Evolutionary conservation across 306 rosid genomes (phyloP).

Genomic region (Aeschynomene evenia): DNA sequence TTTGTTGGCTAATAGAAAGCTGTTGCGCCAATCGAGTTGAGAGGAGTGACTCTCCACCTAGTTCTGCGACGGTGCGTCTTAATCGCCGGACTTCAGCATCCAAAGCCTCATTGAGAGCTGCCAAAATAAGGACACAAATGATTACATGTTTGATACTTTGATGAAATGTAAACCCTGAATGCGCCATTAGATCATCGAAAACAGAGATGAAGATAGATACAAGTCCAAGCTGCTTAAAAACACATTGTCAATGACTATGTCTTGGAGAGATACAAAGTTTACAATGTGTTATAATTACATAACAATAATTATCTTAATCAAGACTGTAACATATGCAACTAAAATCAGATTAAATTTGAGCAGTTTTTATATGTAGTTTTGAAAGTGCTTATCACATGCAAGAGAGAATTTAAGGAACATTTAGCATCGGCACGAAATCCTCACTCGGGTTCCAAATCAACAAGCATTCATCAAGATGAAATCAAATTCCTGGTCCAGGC

Average conservation of each 20-base stretch:
- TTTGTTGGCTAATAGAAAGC: slow-evolving; percentile 56
- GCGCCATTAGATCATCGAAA: not conserved
- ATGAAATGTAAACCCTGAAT: not conserved
- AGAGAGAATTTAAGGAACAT: not conserved
- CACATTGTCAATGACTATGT: not conserved
- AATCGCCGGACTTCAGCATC: slow-evolving; percentile 69
- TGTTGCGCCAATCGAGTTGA: slow-evolving; percentile 58
- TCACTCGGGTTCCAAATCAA: not conserved
- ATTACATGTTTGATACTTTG: not conserved
- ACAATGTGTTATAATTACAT: not conserved
- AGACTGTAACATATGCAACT: not conserved
- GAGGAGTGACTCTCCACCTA: slow-evolving; percentile 54
- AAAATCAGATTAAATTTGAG: too few relatives aligned
- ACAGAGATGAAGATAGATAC: not conserved
- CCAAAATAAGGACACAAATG: slow-evolving; percentile 16
- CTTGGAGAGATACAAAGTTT: not conserved
- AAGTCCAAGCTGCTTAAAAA: slow-evolving; percentile 13
- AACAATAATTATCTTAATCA: not conserved
- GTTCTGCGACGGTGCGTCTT: slow-evolving; percentile 53
- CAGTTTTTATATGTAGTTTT: too few relatives aligned
- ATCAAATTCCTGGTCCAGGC: slow-evolving; percentile 8
- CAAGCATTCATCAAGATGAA: slow-evolving; percentile 3
- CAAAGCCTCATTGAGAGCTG: slow-evolving; percentile 83
- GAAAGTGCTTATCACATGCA: slow-evolving; percentile 9
- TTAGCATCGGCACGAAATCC: not conserved